Evolutionary conservation across 768 basidiomycete genomes (phyloP).

Genomic region (Cystobasidiopsis lactophilus): DNA sequence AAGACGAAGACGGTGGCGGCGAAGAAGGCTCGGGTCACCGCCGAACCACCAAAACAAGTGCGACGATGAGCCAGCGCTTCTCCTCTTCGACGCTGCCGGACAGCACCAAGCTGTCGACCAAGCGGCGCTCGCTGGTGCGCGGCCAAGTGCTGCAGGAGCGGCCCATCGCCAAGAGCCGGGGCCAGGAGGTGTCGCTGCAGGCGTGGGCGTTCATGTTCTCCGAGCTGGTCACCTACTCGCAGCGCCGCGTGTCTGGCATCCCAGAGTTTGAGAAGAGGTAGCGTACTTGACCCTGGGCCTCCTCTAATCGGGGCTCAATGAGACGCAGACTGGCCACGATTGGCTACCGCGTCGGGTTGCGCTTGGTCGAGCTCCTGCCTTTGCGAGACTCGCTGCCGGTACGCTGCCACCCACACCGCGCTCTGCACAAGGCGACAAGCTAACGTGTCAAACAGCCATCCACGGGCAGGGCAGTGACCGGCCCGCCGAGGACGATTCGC

Average conservation of each 20-base stretch:
- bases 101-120: too few species aligned
- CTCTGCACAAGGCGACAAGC: background rate
- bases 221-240: slow-evolving; percentile 85
- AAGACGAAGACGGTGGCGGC: too few species aligned
- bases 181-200: slow-evolving; percentile 56
- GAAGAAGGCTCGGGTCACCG: too few species aligned
- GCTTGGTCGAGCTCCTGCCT: slow-evolving; percentile 75
- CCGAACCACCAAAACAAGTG: too few species aligned
- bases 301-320: background rate
- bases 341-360: slow-evolving; percentile 73
- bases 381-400: slow-evolving; percentile 37
- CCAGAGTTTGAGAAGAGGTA: slow-evolving; percentile 85
- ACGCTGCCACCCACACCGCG: background rate
- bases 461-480: slow-evolving; percentile 29
- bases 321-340: slow-evolving; percentile 58
- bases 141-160: slow-evolving; percentile 49
- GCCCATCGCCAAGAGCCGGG: slow-evolving; percentile 63
- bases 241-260: slow-evolving; percentile 81
- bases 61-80: too few species aligned
- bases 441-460: slow-evolving; percentile 1
- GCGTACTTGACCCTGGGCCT: background rate
- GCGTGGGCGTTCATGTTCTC: slow-evolving; percentile 81
- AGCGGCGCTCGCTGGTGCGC: background rate
- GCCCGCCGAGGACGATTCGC: slow-evolving; percentile 78
- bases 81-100: too few species aligned